A percentile compares a stretch with the other conserved stretches of the same genome.
phyloP scores from a whole-genome alignment of 345 rosid genomes.

The Passiflora organensis region DNA sequence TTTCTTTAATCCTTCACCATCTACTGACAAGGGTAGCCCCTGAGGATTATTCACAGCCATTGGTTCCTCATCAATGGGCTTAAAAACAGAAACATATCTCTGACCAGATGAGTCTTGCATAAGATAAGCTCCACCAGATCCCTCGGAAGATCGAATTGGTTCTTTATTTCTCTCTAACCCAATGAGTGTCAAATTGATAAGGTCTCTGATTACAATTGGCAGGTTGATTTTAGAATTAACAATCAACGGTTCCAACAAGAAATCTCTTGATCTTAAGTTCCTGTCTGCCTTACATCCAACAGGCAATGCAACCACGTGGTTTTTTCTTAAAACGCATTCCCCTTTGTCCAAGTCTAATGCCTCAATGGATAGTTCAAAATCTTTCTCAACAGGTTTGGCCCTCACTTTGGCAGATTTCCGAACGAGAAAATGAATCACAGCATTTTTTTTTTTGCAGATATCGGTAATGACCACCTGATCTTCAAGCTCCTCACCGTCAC shows the following conservation, averaged over 20 bases:
- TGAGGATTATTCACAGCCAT: constrained; percentile 77
- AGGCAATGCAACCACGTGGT: constrained; percentile 17
- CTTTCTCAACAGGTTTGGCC: constrained; percentile 42
- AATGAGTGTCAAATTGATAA: constrained; percentile 51
- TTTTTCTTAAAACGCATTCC: constrained; percentile 17
- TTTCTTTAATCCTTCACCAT: constrained; percentile 84
- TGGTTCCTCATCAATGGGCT: constrained; percentile 90
- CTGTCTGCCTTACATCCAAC: constrained; percentile 16
- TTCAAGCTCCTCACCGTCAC: constrained; percentile 74
- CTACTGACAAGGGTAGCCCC: constrained; percentile 49
- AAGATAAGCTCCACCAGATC: constrained; percentile 82
- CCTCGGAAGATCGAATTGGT: constrained; percentile 67
- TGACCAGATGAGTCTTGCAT: constrained; percentile 70
- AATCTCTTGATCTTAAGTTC: constrained; percentile 24
- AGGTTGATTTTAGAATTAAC: constrained; percentile 36
- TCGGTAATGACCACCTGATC: constrained; percentile 67
- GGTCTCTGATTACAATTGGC: constrained; percentile 41
- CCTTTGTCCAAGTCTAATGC: constrained; percentile 26
- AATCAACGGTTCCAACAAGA: constrained; percentile 55
- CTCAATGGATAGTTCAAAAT: constrained; percentile 51
- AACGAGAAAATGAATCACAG: constrained; percentile 55
- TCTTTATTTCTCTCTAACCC: constrained; percentile 62
- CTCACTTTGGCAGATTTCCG: constrained; percentile 54
- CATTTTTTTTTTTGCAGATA: constrained; percentile 46
- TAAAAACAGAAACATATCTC: constrained; percentile 64